A percentile compares a stretch with the other conserved stretches of the same genome.
phyloP scores from a whole-genome alignment of 164 flowering plant genomes.

The Chloranthus sessilifolius region DNA sequence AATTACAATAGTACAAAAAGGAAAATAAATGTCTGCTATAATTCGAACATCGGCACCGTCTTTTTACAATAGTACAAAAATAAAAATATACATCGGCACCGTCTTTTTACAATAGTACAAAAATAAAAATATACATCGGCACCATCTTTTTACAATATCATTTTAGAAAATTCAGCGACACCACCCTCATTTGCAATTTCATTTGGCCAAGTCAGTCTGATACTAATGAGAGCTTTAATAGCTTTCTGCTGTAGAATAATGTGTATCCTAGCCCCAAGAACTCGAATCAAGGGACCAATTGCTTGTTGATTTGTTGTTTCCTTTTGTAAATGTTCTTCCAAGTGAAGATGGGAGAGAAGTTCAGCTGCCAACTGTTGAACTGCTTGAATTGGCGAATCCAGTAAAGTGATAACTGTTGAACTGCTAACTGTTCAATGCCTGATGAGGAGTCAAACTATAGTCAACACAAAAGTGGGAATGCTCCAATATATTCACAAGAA shows the following conservation, averaged over 20 bases:
- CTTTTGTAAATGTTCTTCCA: constrained; percentile 89
- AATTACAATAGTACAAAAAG: no score
- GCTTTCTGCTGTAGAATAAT: constrained; percentile 92
- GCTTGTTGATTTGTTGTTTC: constrained; percentile 74
- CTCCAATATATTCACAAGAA: constrained; percentile 91
- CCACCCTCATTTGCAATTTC: constrained; percentile 99
- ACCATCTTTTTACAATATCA: constrained; percentile 81
- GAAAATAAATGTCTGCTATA: no score
- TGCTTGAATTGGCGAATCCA: constrained; percentile 75
- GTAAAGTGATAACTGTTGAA: constrained; percentile 74
- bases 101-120: no score
- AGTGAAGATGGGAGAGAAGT: constrained; percentile 82
- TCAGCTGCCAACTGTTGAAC: constrained; percentile 96
- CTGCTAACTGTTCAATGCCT: constrained; percentile 87
- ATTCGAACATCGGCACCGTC: no score
- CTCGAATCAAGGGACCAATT: constrained; percentile 77
- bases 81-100: no score
- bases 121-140: no score
- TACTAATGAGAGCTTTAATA: constrained; percentile 81
- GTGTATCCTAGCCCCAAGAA: constrained; percentile 77
- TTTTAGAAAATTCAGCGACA: constrained; percentile 80
- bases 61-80: no score
- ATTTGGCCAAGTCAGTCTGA: constrained; percentile 90
- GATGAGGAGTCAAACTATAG: constrained; percentile 60
- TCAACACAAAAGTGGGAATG: constrained; percentile 86